Evolutionary conservation across 805 yeast genomes (phyloP).

Genomic region (Suhomyces pyralidae): DNA sequence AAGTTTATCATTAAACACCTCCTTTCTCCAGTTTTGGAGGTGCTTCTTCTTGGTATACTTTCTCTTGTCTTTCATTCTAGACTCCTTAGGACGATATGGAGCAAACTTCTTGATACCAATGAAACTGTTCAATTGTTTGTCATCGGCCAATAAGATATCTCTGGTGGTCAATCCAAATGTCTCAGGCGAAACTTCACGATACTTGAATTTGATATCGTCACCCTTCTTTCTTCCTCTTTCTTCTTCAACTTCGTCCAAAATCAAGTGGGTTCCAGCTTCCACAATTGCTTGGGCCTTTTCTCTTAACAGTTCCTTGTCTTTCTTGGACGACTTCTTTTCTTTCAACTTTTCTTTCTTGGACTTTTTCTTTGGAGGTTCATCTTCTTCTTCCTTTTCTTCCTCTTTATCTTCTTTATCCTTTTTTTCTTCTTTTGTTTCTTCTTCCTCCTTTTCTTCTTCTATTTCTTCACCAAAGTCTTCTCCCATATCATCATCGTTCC

Average conservation of each 20-base stretch:
- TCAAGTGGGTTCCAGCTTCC: conserved; percentile 63
- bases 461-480: conserved; percentile 28
- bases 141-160: conserved; percentile 89
- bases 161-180: conserved; percentile 79
- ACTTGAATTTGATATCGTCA: conserved; percentile 62
- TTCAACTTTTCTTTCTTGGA: conserved; percentile 54
- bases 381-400: conserved; percentile 8
- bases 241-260: conserved; percentile 63
- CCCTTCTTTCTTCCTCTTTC: conserved; percentile 56
- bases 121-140: conserved; percentile 74
- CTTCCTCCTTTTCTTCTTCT: conserved; percentile 19
- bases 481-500: conserved; percentile 47
- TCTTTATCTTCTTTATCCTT: conserved; percentile 18
- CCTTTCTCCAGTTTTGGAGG: conserved; percentile 85
- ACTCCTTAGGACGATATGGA: conserved; percentile 79
- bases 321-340: conserved; percentile 56
- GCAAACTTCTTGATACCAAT: conserved; percentile 92
- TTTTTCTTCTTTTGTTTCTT: conserved; percentile 13
- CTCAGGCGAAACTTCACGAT: conserved; percentile 95
- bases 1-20: conserved; percentile 64
- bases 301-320: conserved; percentile 58
- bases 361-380: conserved; percentile 30
- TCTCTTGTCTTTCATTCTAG: conserved; percentile 71
- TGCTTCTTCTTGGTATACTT: conserved; percentile 80
- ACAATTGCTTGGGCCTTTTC: conserved; percentile 75